Evolutionary conservation across 352 stramenopile genomes (phyloP), one percentile per base, ranked within the genome.

Genomic region (Globisporangium camurandrum): DNA sequence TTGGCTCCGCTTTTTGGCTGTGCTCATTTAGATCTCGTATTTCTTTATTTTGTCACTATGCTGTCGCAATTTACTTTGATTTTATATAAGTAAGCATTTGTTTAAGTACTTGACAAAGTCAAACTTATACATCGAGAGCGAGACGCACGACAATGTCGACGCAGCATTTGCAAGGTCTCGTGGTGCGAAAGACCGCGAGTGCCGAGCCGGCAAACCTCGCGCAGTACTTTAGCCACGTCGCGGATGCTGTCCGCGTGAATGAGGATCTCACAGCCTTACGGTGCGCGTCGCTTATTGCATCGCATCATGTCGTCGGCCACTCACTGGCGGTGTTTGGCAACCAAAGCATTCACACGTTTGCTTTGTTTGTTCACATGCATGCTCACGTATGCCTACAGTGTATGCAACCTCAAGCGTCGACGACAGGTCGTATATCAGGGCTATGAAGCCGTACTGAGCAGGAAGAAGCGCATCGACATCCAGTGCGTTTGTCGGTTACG

Each of bases 181-280:
- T 84, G 47, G 52, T 66, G 58, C 70, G 78, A 27, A 81, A 81
- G 49, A 69, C 62, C 11, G 52, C 65, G 17, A 58, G 62, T 3
- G 69, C 61, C 28, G 75, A 86, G 50, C 71, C 78, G 19, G 67
- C 72, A 52, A 87, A 64, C 53, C 59, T 69, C 19, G 72, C 71
- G 39, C 72, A 86, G 54, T 86, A 87, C 62, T 89, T 87, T 50
- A 78, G 67, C 50, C 69, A 86, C 54, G 75, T 89, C 22, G 72
- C 78, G 27, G 66, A 85, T 49, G 49, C 64, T 26, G 78, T 86
- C 26, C 60, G 46, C 19, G 62, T 53, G 47, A 89, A 89, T 37
- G 54, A 74, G 30, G 61, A 77, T 28, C 47, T 89, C 54, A 81
- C 70, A 10, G 62, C 59, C 48, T 50, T 72, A 14, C 70, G 78